Evolutionary conservation across 768 basidiomycete species (phyloP), one percentile per base, ranked within the genome.

Genomic region (Saitozyma sp.): DNA sequence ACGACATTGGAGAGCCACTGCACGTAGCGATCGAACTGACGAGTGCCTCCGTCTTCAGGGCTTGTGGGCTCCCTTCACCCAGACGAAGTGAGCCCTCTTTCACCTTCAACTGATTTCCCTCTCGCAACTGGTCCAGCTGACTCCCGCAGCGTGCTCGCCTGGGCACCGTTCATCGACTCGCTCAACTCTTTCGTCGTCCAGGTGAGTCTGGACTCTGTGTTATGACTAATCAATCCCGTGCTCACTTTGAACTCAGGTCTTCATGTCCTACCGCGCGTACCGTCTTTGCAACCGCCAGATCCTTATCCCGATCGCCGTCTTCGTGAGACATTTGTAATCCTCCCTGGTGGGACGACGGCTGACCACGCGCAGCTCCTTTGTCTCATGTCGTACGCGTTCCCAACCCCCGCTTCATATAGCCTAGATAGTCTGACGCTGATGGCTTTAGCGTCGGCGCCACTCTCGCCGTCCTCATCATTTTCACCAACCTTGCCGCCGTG

Each of bases 181-280:
- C 57, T 68, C 41, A 64, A 64, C 54, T 63, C 63, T 3, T 54
- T 49, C 17, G 63, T 61, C 54, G 54, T 64, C 19, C 56, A 56
- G 42, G 56, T 56, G 17, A 56, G 56, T 38, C 20, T 7, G 29
- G 29, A 29, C 13, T 6, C 13, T 45, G 14, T 8, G n/a, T 17
- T 20, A 43, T 5, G 3, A 3, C 17, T 16, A 17, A n/a, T n/a
- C n/a, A n/a, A n/a, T n/a, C n/a, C n/a, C 17, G 14, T 7, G 29
- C 43, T 19, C 29, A n/a, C 11, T 1, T 17, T 4, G 6, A 6
- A 11, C 19, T n/a, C 59, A 68, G 50, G n/a, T 37, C 13, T 68
- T 64, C 63, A 64, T 68, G 53, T 50, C 61, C 38, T 62, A 68
- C 56, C 58, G 66, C 9, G 66, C 66, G 10, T 68, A 55, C 41